These are phyloP conservation scores for Pseudocercospora cruenta DNA, from an alignment of 2,329 filamentous ascomycete genomes.

Conservation along the genomic window DNA sequence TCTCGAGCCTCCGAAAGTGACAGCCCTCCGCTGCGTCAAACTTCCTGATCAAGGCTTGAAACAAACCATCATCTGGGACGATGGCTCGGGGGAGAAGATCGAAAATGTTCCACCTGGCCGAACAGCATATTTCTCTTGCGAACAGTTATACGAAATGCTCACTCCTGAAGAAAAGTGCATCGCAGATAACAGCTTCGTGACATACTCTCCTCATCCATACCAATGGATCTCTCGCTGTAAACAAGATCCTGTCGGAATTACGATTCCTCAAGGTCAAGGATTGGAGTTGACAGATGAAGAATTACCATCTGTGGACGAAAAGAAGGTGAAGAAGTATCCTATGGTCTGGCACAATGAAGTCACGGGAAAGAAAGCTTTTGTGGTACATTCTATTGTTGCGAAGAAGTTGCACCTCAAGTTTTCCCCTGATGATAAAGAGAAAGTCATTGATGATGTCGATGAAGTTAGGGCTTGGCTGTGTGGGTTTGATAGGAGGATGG, in stretches of 20 bases:
- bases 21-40: conserved; percentile 2
- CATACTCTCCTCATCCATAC: not conserved
- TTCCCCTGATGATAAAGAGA: not conserved
- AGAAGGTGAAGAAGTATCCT: conserved; percentile 7
- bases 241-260: conserved; percentile 2
- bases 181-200: not conserved
- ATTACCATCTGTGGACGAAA: not conserved
- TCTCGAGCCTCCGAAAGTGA: conserved; percentile 10
- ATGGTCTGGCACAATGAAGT: conserved; percentile 11
- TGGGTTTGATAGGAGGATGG: conserved; percentile 5
- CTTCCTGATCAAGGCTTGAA: not conserved
- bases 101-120: not conserved
- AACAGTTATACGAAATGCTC: conserved; percentile 6
- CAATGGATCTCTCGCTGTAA: conserved; percentile 5
- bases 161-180: not conserved
- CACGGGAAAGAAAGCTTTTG: conserved; percentile 1
- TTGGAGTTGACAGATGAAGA: conserved; percentile 1
- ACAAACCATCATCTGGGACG: conserved; percentile 3
- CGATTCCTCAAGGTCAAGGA: conserved; percentile 4
- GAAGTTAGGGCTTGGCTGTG: conserved; percentile 1
- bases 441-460: conserved; percentile 7
- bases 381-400: conserved; percentile 5
- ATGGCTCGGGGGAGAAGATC: not conserved
- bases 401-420: not conserved
- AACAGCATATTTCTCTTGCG: conserved; percentile 4